phyloP scores from a whole-genome alignment of 2,329 filamentous ascomycete species.

The Teratosphaeriaceae sp. region DNA sequence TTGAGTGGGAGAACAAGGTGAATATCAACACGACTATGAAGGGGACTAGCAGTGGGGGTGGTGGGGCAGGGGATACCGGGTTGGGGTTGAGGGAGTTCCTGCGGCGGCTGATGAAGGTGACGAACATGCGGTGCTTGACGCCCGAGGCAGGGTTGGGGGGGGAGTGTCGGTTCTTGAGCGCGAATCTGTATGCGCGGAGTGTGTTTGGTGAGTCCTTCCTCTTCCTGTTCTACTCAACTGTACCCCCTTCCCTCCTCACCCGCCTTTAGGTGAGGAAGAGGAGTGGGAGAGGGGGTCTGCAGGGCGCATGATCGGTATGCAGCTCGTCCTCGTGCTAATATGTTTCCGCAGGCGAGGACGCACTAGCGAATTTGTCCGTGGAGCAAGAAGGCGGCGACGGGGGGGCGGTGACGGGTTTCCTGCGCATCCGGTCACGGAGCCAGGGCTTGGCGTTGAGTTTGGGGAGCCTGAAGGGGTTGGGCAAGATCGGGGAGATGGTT shows the following conservation, averaged over 20 bases:
- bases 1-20: conserved; percentile 99
- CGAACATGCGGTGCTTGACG: conserved; percentile 97
- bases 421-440: conserved; percentile 93
- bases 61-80: conserved; percentile 52
- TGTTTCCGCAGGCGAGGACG: conserved; percentile 99
- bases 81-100: conserved; percentile 79
- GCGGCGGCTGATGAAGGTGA: conserved; percentile 90
- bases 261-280: too few species aligned
- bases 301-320: too few species aligned
- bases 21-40: conserved; percentile 97
- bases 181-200: conserved; percentile 91
- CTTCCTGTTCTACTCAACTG: too few species aligned
- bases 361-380: conserved; percentile 92
- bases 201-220: conserved; percentile 86
- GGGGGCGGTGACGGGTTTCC: conserved; percentile 95
- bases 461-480: conserved; percentile 89
- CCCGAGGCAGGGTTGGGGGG: conserved; percentile 95
- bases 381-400: conserved; percentile 94
- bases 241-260: too few species aligned
- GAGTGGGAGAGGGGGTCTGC: too few species aligned
- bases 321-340: background rate
- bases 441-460: conserved; percentile 91
- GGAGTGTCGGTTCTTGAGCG: conserved; percentile 95
- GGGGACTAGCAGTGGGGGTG: too few species aligned
- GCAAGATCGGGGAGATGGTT: conserved; percentile 51